Evolutionary conservation across 768 basidiomycete species (phyloP), one percentile per base, ranked within the genome.

Genomic region (Rhodotorula kratochvilovae): DNA sequence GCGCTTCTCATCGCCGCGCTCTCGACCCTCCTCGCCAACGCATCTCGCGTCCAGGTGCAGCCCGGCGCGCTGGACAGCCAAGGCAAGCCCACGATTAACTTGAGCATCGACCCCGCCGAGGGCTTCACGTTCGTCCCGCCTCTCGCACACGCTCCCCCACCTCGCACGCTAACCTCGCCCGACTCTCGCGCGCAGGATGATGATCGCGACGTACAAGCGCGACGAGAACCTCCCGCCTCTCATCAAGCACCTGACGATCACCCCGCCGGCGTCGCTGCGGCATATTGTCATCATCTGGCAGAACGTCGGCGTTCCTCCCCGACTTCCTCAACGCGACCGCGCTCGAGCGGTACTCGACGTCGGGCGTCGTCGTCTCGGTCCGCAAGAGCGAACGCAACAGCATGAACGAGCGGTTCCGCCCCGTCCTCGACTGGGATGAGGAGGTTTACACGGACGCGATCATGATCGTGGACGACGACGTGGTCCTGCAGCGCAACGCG

Each of bases 381-480:
- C 63, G 76, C 29, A 17, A 62, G 33, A 69, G 67, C 50, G 39
- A 66, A 62, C 42, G 58, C 46, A 76, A 76, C 70, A 66, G 64
- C 53, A 73, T 74, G 72, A 76, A 76, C 67, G 76, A 76, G 66
- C 66, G 72, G 1, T 76, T 76, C 68, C 31, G 76, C 1, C 67
- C 65, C 17, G 8, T 61, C 13, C 33, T 63, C 29, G 65, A 68
- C 48, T 74, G 73, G 73, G 50, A 42, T 25, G 16, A 68, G 16
- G 55, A 68, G 31, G 55, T 76, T 55, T 23, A 53, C 50, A 76
- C 76, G 3, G 19, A 62, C 12, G 70, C 67, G 2, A 66, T 76
- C 45, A 69, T 76, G 61, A 74, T 76, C 42, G 60, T 76, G 56
- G 76, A 76, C 60, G 76, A 76, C 68, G 76, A 76, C 45, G 58